These are phyloP conservation scores for Leishmania gerbilli DNA, from an alignment of 208 protist genomes.

Conservation along the genomic window DNA sequence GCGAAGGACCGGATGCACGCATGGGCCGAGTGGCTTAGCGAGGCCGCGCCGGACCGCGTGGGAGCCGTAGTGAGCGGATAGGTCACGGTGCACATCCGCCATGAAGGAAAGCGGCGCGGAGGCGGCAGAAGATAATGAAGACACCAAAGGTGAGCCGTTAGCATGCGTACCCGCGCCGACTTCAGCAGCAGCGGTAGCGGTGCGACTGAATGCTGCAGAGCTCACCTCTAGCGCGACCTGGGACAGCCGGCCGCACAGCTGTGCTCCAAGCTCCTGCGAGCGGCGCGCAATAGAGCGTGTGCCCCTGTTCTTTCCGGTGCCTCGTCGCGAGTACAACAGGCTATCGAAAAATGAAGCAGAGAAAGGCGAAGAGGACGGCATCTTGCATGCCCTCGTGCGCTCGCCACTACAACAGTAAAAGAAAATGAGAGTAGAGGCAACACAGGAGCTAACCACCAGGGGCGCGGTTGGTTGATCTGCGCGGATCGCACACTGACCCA, in stretches of 20 bases:
- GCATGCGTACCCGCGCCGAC: background rate
- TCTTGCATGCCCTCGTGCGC: background rate
- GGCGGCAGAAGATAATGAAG: background rate
- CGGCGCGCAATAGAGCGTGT: conserved; percentile 28
- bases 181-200: background rate
- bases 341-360: conserved; percentile 16
- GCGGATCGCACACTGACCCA: background rate
- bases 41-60: conserved; percentile 56
- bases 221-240: conserved; percentile 24
- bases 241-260: conserved; percentile 78
- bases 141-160: background rate
- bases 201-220: background rate
- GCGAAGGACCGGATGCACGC: conserved; percentile 31
- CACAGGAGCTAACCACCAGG: background rate
- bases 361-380: background rate
- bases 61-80: conserved; percentile 83
- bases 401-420: background rate
- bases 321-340: conserved; percentile 20
- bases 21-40: conserved; percentile 60
- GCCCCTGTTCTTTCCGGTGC: background rate
- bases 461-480: background rate
- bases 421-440: background rate
- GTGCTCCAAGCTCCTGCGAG: conserved; percentile 57
- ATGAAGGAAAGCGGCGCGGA: background rate
- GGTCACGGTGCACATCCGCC: conserved; percentile 39